Evolutionary conservation across 2,329 filamentous ascomycete species (phyloP).

Genomic region (Penicillium sp.): DNA sequence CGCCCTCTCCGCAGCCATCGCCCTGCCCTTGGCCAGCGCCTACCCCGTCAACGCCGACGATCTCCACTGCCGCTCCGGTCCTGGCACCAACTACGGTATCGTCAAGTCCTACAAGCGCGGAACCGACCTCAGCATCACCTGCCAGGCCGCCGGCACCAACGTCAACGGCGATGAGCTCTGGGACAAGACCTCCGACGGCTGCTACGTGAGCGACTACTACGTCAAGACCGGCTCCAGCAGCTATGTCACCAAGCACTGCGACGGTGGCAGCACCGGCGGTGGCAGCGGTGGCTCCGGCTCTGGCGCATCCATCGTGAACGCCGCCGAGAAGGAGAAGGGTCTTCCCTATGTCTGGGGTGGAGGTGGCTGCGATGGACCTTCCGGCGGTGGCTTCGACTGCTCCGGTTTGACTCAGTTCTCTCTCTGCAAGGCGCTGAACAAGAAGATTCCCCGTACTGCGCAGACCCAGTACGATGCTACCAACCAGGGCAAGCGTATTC

Average conservation of each 20-base stretch:
- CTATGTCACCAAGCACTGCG: conserved; percentile 26
- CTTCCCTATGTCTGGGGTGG: conserved; percentile 37
- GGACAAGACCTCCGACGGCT: conserved; percentile 31
- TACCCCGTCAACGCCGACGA: conserved; percentile 23
- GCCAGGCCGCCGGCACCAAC: conserved; percentile 21
- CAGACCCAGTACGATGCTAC: conserved; percentile 34
- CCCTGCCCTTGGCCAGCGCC: conserved; percentile 13
- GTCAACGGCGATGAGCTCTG: conserved; percentile 27
- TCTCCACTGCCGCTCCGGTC: conserved; percentile 30
- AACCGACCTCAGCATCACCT: conserved; percentile 22
- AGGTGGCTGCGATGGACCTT: conserved; percentile 32
- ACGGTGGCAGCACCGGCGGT: conserved; percentile 1
- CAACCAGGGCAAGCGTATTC: conserved; percentile 27
- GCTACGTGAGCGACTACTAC: conserved; percentile 31
- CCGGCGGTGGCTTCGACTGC: conserved; percentile 35
- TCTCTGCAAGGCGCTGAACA: conserved; percentile 30
- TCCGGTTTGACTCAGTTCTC: conserved; percentile 37
- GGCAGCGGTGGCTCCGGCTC: conserved; percentile 15
- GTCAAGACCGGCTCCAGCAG: conserved; percentile 24
- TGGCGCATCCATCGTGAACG: conserved; percentile 29
- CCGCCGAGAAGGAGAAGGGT: conserved; percentile 32
- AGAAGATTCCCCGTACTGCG: conserved; percentile 33
- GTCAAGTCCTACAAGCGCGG: conserved; percentile 25
- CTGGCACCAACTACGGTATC: conserved; percentile 25
- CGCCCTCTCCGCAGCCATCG: background rate